Evolutionary conservation across 768 basidiomycete genomes (phyloP).

Genomic region (Candolleomyces eurysporus): DNA sequence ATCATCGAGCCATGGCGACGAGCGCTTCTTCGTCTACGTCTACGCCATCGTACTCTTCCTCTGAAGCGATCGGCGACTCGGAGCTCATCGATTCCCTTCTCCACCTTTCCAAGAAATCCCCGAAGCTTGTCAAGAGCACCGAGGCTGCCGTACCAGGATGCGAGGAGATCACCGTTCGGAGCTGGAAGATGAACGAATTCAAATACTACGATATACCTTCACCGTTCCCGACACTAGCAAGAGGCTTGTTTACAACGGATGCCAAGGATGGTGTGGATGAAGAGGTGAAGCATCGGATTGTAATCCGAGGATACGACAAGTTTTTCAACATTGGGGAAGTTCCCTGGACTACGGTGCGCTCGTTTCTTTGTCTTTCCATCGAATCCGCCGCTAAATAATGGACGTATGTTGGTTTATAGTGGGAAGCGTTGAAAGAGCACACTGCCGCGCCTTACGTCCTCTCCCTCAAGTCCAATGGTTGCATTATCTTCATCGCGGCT

Average conservation of each 20-base stretch:
- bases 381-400: conserved; percentile 3
- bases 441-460: conserved; percentile 80
- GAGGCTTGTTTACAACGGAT: conserved; percentile 81
- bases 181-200: conserved; percentile 99
- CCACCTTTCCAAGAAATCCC: conserved; percentile 48
- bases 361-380: neutral
- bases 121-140: conserved; percentile 65
- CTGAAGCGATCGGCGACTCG: conserved; percentile 41
- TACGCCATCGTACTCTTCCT: too few species aligned
- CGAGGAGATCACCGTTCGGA: conserved; percentile 59
- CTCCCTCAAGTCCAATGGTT: conserved; percentile 93
- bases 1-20: too few species aligned
- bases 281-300: conserved; percentile 53
- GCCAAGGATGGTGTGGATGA: conserved; percentile 23
- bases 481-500: conserved; percentile 93
- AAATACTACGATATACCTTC: conserved; percentile 88
- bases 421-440: conserved; percentile 66
- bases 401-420: conserved; percentile 41
- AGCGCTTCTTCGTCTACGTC: too few species aligned
- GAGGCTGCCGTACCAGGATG: conserved; percentile 48
- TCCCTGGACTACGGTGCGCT: conserved; percentile 85
- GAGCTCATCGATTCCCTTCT: conserved; percentile 57
- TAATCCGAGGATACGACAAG: conserved; percentile 94
- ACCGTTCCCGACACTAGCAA: conserved; percentile 92
- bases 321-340: conserved; percentile 99